Base-by-base conservation (phyloP, 73 alveolate species). In the Diophrys sp. region DNA sequence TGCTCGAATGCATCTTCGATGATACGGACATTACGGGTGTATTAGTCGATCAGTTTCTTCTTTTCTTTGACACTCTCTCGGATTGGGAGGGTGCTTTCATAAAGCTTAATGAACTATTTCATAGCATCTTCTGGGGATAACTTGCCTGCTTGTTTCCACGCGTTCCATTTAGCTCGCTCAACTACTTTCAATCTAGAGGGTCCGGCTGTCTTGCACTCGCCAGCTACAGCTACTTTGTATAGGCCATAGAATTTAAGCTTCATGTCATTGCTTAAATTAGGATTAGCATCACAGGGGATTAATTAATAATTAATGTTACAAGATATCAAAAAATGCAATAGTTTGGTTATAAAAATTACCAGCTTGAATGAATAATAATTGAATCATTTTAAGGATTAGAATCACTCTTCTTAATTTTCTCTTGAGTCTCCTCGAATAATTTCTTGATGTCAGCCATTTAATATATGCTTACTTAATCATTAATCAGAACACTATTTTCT, bases 91-190 rank as follows among this genome's bases (percentile, higher is more conserved):
- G n/a, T n/a, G n/a, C n/a, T n/a, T n/a, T 44, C 18, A 44, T 44
- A 44, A 11, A 44, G 18, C 5, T 5, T 84, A n/a, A 91, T 90
- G 79, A 83, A 91, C 53, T 84, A 67, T 75, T 89, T 67, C 87
- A 77, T 75, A 14, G 97, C 97, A 0, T 91, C 82, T 67, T 91
- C 95, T 77, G 84, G 84, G 32, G 92, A 70, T 14, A 89, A 77
- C 44, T 80, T 89, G 24, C 90, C 95, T 27, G 88, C 67, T 55
- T 85, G 74, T 71, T 88, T 89, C 97, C 97, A 91, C 29, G 97
- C 97, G 82, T 88, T 91, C 82, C 83, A 89, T 77, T 91, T 91
- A n/a, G 97, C 97, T 81, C 92, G 89, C 67, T 90, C 95, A 26
- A 91, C 94, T 14, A 91, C 84, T 70, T 91, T 91, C 67, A 91